Base-by-base conservation (phyloP, 1,139 yeast genomes). In the Magnusiomyces paraingens region DNA sequence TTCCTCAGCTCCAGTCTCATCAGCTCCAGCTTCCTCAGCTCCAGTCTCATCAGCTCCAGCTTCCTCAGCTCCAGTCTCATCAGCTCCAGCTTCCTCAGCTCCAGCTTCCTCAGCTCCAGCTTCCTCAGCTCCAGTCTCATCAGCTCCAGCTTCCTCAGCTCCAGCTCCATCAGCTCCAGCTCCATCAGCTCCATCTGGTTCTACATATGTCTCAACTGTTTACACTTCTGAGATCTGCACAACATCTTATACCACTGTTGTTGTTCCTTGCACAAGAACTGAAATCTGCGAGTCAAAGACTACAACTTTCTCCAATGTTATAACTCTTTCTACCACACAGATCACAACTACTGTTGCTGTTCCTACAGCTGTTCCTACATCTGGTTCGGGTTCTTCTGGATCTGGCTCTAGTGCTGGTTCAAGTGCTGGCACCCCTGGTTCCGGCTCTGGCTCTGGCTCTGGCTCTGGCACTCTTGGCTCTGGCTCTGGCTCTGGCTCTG, bases 261-360 rank as follows among this genome's bases (percentile, higher is more conserved):
- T 32, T 22, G 17, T 47, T 21, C 44, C 50, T 35, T 47, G 50
- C 36, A 14, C 43, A 11, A 17, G 22, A 2, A 36, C 43, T 22
- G 43, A 36, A 12, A 20, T n/a, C 18, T 47, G 50, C 20, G 43
- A 38, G 11, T 38, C 44, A 20, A 47, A 38, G 43, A 47, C 50
- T 36, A 47, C 50, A 18, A 38, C 35, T 6, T 29, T 6, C n/a
- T 14, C 29, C 21, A 26, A 29, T 6, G 39, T 44, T 26, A 39
- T 44, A 4, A 44, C 47, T 21, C 20, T 20, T 43, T 17, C 22
- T n/a, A 40, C 22, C 20, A 40, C 44, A 10, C 4, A 15, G 20
- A 40, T 40, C 20, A 10, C 44, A n/a, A 40, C 48, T 32, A 20
- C 22, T 35, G 14, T 15, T n/a, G 48, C 40, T 32, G 41, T 38